Evolutionary conservation across 352 stramenopile genomes (phyloP).

Genomic region (Pythium utonaiense): DNA sequence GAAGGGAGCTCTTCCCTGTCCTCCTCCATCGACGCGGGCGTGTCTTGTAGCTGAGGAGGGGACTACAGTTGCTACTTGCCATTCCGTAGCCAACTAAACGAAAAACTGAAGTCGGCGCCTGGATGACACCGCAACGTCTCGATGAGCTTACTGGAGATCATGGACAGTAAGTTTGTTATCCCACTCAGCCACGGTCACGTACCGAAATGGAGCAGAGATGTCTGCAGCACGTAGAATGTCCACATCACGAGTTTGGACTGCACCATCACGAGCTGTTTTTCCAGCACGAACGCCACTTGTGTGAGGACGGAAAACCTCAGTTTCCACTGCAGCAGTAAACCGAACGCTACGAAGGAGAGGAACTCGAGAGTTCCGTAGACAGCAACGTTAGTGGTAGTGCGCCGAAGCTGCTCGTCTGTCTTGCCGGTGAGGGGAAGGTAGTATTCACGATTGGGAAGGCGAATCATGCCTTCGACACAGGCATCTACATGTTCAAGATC

Average conservation of each 20-base stretch:
- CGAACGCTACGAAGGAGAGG: conserved; percentile 7
- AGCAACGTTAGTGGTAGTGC: neutral
- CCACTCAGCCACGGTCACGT: too few relatives aligned
- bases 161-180: neutral
- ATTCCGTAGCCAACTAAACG: neutral
- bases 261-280: conserved; percentile 14
- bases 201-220: neutral
- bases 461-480: conserved; percentile 7
- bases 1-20: too few relatives aligned
- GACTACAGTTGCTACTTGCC: too few relatives aligned
- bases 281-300: conserved; percentile 17
- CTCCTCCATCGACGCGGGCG: too few relatives aligned
- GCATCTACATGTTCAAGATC: neutral
- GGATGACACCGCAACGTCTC: too few relatives aligned
- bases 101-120: neutral
- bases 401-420: conserved; percentile 3
- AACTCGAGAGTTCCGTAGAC: conserved; percentile 7
- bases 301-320: conserved; percentile 8
- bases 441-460: conserved; percentile 4
- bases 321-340: neutral
- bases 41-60: too few relatives aligned
- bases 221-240: neutral
- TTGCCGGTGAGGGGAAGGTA: conserved; percentile 2
- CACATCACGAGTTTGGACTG: conserved; percentile 7
- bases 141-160: too few relatives aligned